Conservation (phyloP, 2,329 filamentous ascomycete genomes). For the Ophiognomonia clavigignenti-juglandacearum region DNA sequence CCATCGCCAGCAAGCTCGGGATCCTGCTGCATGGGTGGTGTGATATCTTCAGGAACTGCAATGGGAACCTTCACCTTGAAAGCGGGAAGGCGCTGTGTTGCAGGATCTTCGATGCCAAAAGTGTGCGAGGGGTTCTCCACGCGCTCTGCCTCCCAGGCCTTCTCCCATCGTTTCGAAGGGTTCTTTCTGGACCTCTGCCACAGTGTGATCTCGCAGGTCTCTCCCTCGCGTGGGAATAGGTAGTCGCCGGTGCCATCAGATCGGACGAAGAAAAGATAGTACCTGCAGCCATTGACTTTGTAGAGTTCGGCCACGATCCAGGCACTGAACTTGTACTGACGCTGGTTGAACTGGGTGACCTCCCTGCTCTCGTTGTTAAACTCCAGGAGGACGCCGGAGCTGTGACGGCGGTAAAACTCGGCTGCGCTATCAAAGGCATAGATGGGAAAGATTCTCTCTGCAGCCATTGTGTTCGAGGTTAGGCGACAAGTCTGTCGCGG, state of each 20-base stretch:
- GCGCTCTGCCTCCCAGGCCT: slow-evolving; percentile 12
- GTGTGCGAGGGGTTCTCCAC: slow-evolving; percentile 13
- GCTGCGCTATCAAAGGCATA: slow-evolving; percentile 11
- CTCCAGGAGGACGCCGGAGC: slow-evolving; percentile 8
- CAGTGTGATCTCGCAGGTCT: slow-evolving; percentile 10
- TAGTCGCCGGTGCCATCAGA: slow-evolving; percentile 7
- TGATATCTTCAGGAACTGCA: neutral
- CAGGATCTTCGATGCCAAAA: slow-evolving; percentile 8
- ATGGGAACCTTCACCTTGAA: slow-evolving; percentile 14
- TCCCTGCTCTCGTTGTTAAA: slow-evolving; percentile 11
- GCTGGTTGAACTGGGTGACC: slow-evolving; percentile 11
- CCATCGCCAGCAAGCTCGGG: neutral
- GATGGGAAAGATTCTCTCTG: neutral
- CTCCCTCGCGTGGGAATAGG: slow-evolving; percentile 14
- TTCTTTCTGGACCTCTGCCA: slow-evolving; percentile 8
- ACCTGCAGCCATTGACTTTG: slow-evolving; percentile 3
- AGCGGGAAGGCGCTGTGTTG: slow-evolving; percentile 3
- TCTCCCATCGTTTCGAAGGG: slow-evolving; percentile 5
- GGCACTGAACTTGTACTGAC: slow-evolving; percentile 3
- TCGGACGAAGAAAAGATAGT: slow-evolving; percentile 13
- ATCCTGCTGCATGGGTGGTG: slow-evolving; percentile 7
- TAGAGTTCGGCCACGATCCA: slow-evolving; percentile 10
- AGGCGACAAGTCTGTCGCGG: neutral
- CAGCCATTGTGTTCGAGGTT: neutral
- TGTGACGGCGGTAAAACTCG: slow-evolving; percentile 14